Base-by-base conservation (phyloP, 305 asterid species). In the Nicotiana rustica region DNA sequence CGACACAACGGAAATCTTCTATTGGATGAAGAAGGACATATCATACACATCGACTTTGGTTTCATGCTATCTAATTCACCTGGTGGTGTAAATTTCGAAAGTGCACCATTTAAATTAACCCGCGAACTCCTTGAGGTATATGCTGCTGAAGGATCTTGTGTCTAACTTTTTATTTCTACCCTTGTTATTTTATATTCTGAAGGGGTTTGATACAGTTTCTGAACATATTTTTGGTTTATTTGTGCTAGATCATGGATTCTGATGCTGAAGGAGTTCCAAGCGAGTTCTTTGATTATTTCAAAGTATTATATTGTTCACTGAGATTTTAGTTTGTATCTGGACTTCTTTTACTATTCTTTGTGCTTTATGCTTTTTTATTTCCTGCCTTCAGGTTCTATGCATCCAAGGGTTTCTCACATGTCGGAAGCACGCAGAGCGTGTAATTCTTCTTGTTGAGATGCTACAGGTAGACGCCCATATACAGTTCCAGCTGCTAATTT, bases 231-330 rank as follows among this genome's bases (percentile, higher is more conserved):
- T 57, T 59, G 67, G 69, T 87, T 86, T 83, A 65, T 84, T 86
- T 89, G 85, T 77, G 38, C 83, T 83, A 95, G 99, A 97, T 95
- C 79, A 95, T 95, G 99, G 98, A 95, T 87, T 95, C 98, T 80
- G 99, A 95, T 86, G 99, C 99, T 73, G 99, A 95, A 86, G 99
- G 99, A 83, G 91, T 92, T 87, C 98, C 99, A 49, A 95, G 99
- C 85, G 99, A 95, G 89, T 95, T 95, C 88, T 95, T 94, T 65
- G 99, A 95, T 88, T 94, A 95, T 86, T 95, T 95, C 86, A 95
- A 95, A 91, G 99, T 93, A 77, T 86, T 76, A 5, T 52, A 14
- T 31, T 66, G 66, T 49, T 65, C 19, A 25, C 67, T 52, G 78
- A 31, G 73, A 47, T 67, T 35, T 17, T 38, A 81, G 1, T 81